Evolutionary conservation across 1,284 basidiomycete genomes (phyloP), one percentile per base, ranked within the genome.

Genomic region (Marasmius oreades): DNA sequence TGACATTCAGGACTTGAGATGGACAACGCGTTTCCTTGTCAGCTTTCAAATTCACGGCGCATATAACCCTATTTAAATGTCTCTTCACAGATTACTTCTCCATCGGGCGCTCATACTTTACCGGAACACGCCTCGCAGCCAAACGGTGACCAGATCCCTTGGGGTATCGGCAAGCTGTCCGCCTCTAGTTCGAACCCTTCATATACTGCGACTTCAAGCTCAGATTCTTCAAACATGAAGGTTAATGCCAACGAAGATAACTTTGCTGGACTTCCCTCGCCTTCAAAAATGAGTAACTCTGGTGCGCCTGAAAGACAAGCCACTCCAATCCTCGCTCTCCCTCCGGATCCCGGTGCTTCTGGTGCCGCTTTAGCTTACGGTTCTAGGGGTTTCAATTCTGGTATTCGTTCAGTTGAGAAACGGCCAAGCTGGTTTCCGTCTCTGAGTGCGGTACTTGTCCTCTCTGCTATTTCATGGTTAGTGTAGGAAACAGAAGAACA

Each of bases 21-120:
- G 74, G 73, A 77, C 74, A 0, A 69, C 71, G 8, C 69, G 73
- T 1, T 77, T 77, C 57, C 70, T 71, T 28, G 74, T 74, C 52
- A 51, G 64, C 55, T 1, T 24, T 33, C 22, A 24, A 18, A 24
- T 39, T 51, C 18, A 4, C 26, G 16, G n/a, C 11, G 28, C 20
- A 16, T 39, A 42, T 24, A n/a, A n/a, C n/a, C n/a, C n/a, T n/a
- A 23, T 24, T 33, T 36, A 2, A 46, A 26, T 52, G 28, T 7
- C 31, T 7, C 5, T 45, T 33, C n/a, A 12, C 42, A 59, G 57
- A 59, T 59, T 28, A 31, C 58, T 24, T 59, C 58, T 22, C 52
- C 51, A 22, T 59, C 58, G 4, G 58, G 58, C 14, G 62, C 64
- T 14, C 64, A 61, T 24, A 61, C 62, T 1, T 59, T 60, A 8